Evolutionary conservation across 2,329 filamentous ascomycete species (phyloP).

Genomic region (Cryphonectria nitschkei): DNA sequence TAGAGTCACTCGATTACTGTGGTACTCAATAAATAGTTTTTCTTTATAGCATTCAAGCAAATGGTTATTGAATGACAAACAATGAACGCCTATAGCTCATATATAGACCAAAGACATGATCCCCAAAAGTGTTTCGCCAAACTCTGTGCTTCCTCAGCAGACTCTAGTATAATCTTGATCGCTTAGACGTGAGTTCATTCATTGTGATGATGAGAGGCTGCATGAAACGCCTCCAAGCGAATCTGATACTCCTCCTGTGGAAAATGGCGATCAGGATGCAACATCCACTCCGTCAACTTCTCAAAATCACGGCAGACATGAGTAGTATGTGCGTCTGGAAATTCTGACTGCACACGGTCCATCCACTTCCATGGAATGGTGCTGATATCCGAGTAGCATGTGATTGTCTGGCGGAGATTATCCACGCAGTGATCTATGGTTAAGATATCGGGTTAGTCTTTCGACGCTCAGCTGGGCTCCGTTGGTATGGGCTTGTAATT

Average conservation of each 20-base stretch:
- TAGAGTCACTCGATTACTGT: no score
- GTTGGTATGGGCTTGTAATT: not conserved
- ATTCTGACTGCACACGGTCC: conserved; percentile 19
- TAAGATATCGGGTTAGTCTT: not conserved
- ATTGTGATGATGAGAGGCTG: conserved; percentile 2
- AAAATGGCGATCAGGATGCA: conserved; percentile 22
- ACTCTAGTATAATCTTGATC: no score
- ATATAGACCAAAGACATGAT: not conserved
- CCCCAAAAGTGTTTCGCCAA: not conserved
- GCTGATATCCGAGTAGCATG: conserved; percentile 23
- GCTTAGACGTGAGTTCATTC: not conserved
- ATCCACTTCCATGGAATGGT: conserved; percentile 25
- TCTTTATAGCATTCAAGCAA: no score
- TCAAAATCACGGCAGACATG: conserved; percentile 25
- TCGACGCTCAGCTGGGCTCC: no score
- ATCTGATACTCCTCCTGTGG: conserved; percentile 26
- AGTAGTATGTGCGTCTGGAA: conserved; percentile 22
- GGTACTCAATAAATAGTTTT: no score
- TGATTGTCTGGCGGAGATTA: conserved; percentile 24
- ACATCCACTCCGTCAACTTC: conserved; percentile 23
- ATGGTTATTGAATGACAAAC: no score
- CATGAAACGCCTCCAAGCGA: conserved; percentile 15
- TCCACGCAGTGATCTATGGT: not conserved
- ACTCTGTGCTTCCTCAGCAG: not conserved
- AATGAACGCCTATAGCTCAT: not conserved